Evolutionary conservation across 2,329 filamentous ascomycete species (phyloP).

Genomic region (Daldinia sp.): DNA sequence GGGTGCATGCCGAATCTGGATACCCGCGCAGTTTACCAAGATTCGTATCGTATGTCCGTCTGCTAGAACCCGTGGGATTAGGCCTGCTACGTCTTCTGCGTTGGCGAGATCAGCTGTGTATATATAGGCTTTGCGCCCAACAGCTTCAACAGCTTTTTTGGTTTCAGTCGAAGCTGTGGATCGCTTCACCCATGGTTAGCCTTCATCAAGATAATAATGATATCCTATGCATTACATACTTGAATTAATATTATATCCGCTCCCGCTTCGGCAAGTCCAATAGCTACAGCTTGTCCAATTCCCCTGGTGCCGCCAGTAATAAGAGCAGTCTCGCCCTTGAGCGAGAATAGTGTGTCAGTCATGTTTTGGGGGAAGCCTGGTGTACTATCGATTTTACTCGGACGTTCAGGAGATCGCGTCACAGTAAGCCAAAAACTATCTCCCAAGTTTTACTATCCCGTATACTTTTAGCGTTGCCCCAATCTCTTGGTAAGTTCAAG

Average conservation of each 20-base stretch:
- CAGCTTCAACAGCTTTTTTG: slow-evolving; percentile 69
- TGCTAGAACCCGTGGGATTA: slow-evolving; percentile 71
- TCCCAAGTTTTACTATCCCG: not conserved
- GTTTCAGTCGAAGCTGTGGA: slow-evolving; percentile 62
- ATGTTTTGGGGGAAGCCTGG: not conserved
- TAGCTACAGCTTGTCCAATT: slow-evolving; percentile 68
- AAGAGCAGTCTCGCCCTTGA: slow-evolving; percentile 68
- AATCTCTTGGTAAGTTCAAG: slow-evolving; percentile 8
- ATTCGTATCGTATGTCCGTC: slow-evolving; percentile 77
- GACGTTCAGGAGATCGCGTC: not conserved
- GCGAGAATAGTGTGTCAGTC: slow-evolving; percentile 61
- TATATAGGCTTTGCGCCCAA: slow-evolving; percentile 75
- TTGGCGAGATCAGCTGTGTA: slow-evolving; percentile 78
- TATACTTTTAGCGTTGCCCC: slow-evolving; percentile 1
- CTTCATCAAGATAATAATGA: not conserved
- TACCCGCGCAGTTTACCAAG: slow-evolving; percentile 87
- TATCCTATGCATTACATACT: slow-evolving; percentile 49
- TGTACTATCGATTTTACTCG: not conserved
- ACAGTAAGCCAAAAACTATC: not conserved
- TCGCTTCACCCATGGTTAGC: slow-evolving; percentile 51
- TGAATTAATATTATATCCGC: slow-evolving; percentile 68
- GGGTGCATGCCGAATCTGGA: slow-evolving; percentile 82
- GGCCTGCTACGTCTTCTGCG: slow-evolving; percentile 67
- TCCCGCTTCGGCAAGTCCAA: slow-evolving; percentile 70
- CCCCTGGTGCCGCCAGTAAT: slow-evolving; percentile 69